Conservation (phyloP, 179 eudicot species). For the Drosera spatulata region DNA sequence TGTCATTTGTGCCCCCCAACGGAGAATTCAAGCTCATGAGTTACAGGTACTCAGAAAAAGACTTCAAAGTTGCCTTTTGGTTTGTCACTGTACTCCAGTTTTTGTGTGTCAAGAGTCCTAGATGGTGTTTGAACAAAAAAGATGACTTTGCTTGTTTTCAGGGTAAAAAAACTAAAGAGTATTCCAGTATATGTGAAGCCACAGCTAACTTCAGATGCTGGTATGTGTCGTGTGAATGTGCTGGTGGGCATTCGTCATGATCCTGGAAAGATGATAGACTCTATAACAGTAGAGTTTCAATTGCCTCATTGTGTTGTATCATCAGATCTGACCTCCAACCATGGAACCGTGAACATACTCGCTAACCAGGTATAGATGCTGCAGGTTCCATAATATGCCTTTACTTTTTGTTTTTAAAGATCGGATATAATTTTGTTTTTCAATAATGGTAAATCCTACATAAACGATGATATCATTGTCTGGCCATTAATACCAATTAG, state of each 20-base stretch:
- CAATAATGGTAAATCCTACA: neutral
- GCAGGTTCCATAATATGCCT: neutral
- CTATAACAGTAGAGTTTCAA: conserved; percentile 61
- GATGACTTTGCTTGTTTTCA: conserved; percentile 13
- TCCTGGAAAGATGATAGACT: conserved; percentile 83
- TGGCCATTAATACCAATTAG: too few relatives aligned
- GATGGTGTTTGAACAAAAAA: too few relatives aligned
- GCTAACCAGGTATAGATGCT: conserved; percentile 55
- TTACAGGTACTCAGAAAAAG: conserved; percentile 44
- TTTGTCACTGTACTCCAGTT: too few relatives aligned
- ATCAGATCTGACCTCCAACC: conserved; percentile 73
- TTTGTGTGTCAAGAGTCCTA: too few relatives aligned
- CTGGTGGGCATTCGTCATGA: conserved; percentile 77
- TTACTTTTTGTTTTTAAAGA: neutral
- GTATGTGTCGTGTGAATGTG: conserved; percentile 72
- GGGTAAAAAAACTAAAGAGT: conserved; percentile 80
- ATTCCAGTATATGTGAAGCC: conserved; percentile 93
- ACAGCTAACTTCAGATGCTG: conserved; percentile 78
- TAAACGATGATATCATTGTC: too few relatives aligned
- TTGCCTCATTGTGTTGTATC: conserved; percentile 65
- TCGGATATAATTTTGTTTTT: neutral
- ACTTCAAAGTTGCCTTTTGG: neutral
- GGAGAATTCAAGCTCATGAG: conserved; percentile 96
- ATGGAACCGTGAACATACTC: conserved; percentile 80
- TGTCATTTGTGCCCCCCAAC: conserved; percentile 95